Conservation (phyloP, 495 filamentous ascomycete species). For the Neurospora sp. region DNA sequence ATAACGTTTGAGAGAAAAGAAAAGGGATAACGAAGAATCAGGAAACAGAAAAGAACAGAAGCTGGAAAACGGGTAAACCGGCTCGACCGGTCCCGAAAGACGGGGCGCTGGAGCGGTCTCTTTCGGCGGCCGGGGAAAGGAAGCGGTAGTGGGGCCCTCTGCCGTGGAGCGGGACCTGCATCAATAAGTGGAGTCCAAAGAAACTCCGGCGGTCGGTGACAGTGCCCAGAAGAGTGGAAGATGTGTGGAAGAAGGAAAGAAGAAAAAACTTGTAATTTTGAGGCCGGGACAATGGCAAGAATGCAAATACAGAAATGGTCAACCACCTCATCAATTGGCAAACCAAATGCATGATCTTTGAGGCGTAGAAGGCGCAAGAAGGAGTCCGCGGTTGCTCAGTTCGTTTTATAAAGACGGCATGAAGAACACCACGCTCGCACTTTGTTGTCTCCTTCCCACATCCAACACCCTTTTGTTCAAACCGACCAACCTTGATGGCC, state of each 20-base stretch:
- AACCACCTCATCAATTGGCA: neutral
- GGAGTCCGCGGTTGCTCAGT: neutral
- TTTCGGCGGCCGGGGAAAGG: neutral
- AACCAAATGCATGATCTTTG: neutral
- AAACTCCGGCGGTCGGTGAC: neutral
- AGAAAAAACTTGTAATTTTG: neutral
- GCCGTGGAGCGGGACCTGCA: neutral
- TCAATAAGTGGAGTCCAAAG: neutral
- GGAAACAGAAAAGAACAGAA: neutral
- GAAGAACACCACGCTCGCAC: neutral
- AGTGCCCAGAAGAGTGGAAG: neutral
- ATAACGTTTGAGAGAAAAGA: neutral
- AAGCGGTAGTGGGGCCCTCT: neutral
- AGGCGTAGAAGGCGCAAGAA: neutral
- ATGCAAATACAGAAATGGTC: neutral
- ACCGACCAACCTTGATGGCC: neutral
- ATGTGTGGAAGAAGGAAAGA: neutral
- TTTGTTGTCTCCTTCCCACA: neutral
- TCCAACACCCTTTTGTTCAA: neutral
- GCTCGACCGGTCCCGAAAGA: neutral
- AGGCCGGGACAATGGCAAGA: neutral
- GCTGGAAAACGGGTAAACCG: neutral
- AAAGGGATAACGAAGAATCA: neutral
- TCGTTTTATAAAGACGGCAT: neutral
- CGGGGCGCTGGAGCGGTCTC: neutral